Evolutionary conservation across 176 grass and related monocot species (phyloP), one percentile per base, ranked within the genome.

Genomic region (Phoenix dactylifera): DNA sequence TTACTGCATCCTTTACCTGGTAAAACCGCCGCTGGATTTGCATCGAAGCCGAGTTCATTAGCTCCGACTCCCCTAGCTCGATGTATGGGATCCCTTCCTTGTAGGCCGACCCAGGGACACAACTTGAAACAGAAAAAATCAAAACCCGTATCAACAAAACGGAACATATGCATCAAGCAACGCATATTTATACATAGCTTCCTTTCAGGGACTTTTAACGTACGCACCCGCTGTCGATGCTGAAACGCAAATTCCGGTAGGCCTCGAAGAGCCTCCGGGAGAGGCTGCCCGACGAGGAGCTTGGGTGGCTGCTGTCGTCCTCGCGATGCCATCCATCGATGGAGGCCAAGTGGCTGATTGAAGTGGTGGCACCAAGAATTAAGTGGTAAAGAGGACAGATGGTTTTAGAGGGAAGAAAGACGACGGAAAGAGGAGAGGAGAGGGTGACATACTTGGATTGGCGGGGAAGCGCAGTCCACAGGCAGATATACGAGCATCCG

Each of bases 61-160:
- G 65, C 17, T 80, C 66, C 3, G 63, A 67, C 49, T 80, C 78
- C 51, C 50, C 25, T 48, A 97, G 64, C 69, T 80, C 75, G 22
- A 91, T 39, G 58, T 67, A 97, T 30, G 76, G 54, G 61, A 76
- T 50, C 15, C 74, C 54, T 7, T 74, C 79, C 70, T 22, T 80
- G 79, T 78, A 98, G 10, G 84, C 93, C 84, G 64, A 92, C 16
- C 93, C 87, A 0, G 93, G 93, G 50, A 98, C 84, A 18, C 75
- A 78, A 0, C 92, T 97, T 53, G 22, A 55, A 1, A 22, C 7
- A 15, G 35, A 20, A 7, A 12, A 49, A 30, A 15, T 22, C 15
- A 16, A 22, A 5, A 6, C 35, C 35, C 35, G 2, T 44, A 44
- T 44, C 35, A 39, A 39, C 35, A 39, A 39, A 5, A 39, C 35